Evolutionary conservation across 208 protist genomes (phyloP), one percentile per base, ranked within the genome.

Genomic region (Leishmania lainsoni): DNA sequence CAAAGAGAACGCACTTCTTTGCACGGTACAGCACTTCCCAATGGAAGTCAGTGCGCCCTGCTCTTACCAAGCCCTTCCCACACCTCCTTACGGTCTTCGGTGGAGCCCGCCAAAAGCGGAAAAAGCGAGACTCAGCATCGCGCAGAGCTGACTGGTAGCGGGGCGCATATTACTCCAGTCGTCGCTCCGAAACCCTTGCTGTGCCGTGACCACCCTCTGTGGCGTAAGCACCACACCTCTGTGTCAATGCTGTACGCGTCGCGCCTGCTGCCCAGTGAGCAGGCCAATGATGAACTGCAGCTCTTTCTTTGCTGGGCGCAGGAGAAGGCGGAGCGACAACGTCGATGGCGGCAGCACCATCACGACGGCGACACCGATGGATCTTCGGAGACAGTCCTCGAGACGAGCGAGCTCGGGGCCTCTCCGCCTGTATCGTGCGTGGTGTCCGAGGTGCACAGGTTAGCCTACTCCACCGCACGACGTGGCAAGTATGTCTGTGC

Each of bases 301-400:
- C 76, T 80, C 14, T 85, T 81, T 52, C 71, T 85, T 5, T 85
- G 81, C 76, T 85, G 81, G 81, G 76, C 81, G 9, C 70, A 85
- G 17, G 81, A 85, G 63, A 77, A 56, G n/a, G 76, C 76, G 8
- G 76, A 85, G 42, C n/a, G 61, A 5, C 51, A 45, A 48, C 26
- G 14, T 77, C 73, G n/a, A 54, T 39, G 22, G 45, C 51, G 51
- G 48, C 71, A 59, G 48, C 49, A 54, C 5, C 48, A 59, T 42
- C 49, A 58, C 68, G 4, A 16, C 32, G 6, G 22, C 10, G 42
- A 52, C 42, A 8, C 14, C 5, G 22, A n/a, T 14, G 20, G 45
- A 17, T 49, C 68, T 4, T 51, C 39, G 68, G 42, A 51, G 42
- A 72, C 68, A 17, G 68, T 51, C 22, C 12, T 48, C 45, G 68